Base-by-base conservation (phyloP, 257 asterid genomes). In the Verbascum thapsus region DNA sequence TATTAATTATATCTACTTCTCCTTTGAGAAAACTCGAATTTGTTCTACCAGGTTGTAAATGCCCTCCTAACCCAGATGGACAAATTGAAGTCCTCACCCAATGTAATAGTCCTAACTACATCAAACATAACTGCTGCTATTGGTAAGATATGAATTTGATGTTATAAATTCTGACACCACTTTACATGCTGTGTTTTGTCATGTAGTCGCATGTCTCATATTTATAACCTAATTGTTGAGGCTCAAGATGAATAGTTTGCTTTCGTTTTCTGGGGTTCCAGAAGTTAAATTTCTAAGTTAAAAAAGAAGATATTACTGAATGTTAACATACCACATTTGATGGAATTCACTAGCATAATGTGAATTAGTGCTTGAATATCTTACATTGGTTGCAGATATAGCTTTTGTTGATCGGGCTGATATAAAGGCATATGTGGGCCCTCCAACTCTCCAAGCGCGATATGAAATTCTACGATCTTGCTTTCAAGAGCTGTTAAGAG, bases 381-480 rank as follows among this genome's bases (percentile, higher is more conserved):
- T 13, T 23, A 23, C 68, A 53, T 69, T 78, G 63, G 61, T 70
- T 75, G 79, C 87, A 94, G 99, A 94, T 72, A 78, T 94, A 53
- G 99, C 99, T 50, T 94, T 94, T 64, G 96, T 94, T 34, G 99
- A 94, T 81, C 91, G 99, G 68, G 99, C 97, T 76, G 99, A 94
- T 75, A 90, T 94, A 61, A 94, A 90, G 81, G 99, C 97, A 5
- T 94, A 90, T 17, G 91, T 94, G 57, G 99, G 99, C 17, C 99
- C 99, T 60, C 99, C 99, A 71, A 85, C 99, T 18, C 90, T 90
- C 48, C 86, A 89, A 75, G 97, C 99, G 58, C 90, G 99, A 49
- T 87, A 87, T 68, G 99, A 94, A 79, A 94, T 94, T 66, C 78
- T 94, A 47, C 80, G 94, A 74, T 94, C 99, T 50, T 85, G 97